phyloP scores from a whole-genome alignment of 2,329 filamentous ascomycete species.

The Sporothrix inflata region DNA sequence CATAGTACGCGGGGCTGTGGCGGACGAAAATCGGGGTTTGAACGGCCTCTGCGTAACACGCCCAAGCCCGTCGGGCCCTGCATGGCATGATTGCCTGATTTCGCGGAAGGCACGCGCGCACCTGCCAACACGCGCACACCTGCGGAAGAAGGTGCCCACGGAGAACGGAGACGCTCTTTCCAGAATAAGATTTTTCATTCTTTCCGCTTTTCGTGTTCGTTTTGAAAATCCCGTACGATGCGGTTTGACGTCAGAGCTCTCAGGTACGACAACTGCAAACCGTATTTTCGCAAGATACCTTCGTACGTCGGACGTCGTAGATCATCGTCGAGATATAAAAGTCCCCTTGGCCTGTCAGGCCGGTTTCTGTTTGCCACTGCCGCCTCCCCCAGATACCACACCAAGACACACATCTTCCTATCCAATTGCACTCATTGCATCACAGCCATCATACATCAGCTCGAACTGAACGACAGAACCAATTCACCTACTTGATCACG shows the following conservation, averaged over 20 bases:
- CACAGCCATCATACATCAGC: neutral
- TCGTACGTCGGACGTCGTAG: neutral
- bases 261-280: neutral
- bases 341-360: neutral
- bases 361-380: slow-evolving; percentile 6
- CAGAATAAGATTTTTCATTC: neutral
- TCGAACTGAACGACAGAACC: neutral
- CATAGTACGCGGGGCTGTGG: neutral
- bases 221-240: slow-evolving; percentile 3
- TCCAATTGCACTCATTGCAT: neutral
- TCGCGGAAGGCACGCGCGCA: neutral
- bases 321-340: neutral
- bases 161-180: slow-evolving; percentile 10
- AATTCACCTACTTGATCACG: neutral
- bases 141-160: neutral
- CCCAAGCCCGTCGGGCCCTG: too few relatives aligned
- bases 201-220: neutral
- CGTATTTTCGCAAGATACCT: neutral
- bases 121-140: neutral
- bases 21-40: slow-evolving; percentile 34
- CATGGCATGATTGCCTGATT: slow-evolving; percentile 24
- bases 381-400: neutral
- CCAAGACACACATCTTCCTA: neutral
- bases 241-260: slow-evolving; percentile 6
- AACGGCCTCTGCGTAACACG: slow-evolving; percentile 31